phyloP scores from a whole-genome alignment of 2,329 filamentous ascomycete species.

The Claviceps sorghi region DNA sequence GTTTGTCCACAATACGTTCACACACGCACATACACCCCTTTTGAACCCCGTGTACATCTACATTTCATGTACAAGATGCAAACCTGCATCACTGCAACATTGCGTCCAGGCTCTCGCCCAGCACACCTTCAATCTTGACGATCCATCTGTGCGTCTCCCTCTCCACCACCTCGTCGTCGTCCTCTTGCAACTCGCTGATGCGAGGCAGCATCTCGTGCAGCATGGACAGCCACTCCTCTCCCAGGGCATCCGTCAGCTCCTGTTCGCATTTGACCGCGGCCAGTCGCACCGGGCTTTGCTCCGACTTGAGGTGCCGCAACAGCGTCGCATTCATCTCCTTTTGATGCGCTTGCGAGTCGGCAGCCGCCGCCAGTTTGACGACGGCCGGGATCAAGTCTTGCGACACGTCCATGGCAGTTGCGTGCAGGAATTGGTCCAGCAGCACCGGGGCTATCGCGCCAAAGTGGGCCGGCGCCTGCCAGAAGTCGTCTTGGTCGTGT shows the following conservation, averaged over 20 bases:
- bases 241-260: conserved; percentile 61
- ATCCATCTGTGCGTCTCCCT: conserved; percentile 84
- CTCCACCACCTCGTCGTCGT: conserved; percentile 90
- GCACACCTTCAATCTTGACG: conserved; percentile 68
- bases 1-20: no score
- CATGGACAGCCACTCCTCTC: conserved; percentile 86
- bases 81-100: conserved; percentile 59
- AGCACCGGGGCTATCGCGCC: conserved; percentile 54
- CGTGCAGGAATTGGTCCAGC: conserved; percentile 47
- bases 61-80: background rate
- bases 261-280: conserved; percentile 74
- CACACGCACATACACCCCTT: background rate
- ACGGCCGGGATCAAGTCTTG: conserved; percentile 57
- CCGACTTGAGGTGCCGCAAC: conserved; percentile 63
- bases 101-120: conserved; percentile 80
- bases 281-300: conserved; percentile 56
- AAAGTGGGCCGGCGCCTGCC: conserved; percentile 86
- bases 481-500: conserved; percentile 90
- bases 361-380: conserved; percentile 63
- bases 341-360: conserved; percentile 77
- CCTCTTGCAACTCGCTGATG: conserved; percentile 89
- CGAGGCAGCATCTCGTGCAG: conserved; percentile 92
- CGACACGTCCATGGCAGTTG: conserved; percentile 25
- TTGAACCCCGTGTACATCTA: background rate
- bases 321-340: conserved; percentile 73